These are phyloP conservation scores for Teratosphaeriaceae sp. DNA, from an alignment of 2,329 filamentous ascomycete species.

Conservation along the genomic window DNA sequence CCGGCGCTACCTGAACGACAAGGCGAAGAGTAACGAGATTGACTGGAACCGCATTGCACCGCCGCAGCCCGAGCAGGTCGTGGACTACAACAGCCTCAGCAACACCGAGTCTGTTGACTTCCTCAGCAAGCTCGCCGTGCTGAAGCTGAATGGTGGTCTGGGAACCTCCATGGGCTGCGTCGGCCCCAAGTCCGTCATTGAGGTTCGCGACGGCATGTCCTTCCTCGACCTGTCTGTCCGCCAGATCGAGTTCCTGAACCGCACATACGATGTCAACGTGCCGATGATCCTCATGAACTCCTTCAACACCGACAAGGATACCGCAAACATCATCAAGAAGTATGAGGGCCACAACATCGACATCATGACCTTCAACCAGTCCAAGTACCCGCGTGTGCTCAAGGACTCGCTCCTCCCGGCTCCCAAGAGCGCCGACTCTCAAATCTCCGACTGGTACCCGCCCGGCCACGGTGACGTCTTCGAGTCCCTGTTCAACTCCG, in stretches of 20 bases:
- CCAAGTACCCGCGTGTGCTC: conserved; percentile 92
- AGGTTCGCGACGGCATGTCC: conserved; percentile 99
- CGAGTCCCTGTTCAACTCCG: conserved; percentile 99
- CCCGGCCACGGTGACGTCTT: conserved; percentile 99
- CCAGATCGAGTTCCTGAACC: conserved; percentile 98
- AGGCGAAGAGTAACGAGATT: conserved; percentile 93
- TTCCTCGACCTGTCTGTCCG: conserved; percentile 98
- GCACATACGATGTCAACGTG: conserved; percentile 94
- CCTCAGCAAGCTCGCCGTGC: conserved; percentile 93
- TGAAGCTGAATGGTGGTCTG: conserved; percentile 98
- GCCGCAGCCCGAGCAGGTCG: conserved; percentile 86
- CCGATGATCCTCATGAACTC: conserved; percentile 99
- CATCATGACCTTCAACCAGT: conserved; percentile 99
- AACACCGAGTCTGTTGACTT: conserved; percentile 89
- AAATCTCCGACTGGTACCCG: conserved; percentile 96
- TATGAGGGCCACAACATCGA: conserved; percentile 99
- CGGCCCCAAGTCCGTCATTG: conserved; percentile 98
- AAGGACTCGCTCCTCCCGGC: conserved; percentile 97
- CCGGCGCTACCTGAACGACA: conserved; percentile 96
- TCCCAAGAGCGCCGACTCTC: conserved; percentile 79
- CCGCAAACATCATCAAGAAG: conserved; percentile 99
- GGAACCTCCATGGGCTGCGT: conserved; percentile 99
- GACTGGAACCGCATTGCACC: conserved; percentile 97
- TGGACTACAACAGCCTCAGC: conserved; percentile 85
- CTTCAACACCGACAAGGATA: conserved; percentile 99